These are phyloP conservation scores for Dactylis glomerata DNA, from an alignment of 176 grass and related monocot species.

Conservation along the genomic window DNA sequence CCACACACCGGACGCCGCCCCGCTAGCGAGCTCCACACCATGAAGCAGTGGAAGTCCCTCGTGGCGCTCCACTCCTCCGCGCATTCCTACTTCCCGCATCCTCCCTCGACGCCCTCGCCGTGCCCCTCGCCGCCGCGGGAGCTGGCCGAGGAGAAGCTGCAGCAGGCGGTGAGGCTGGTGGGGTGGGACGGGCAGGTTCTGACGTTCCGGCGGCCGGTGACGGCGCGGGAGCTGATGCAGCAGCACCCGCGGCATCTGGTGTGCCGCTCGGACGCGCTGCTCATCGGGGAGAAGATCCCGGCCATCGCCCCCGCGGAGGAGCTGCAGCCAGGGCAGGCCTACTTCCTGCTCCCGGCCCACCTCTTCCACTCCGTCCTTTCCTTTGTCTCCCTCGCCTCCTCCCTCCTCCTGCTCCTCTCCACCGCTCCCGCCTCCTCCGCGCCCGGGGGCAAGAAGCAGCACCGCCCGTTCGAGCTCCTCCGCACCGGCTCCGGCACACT, in stretches of 20 bases:
- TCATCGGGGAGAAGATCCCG: constrained; percentile 78
- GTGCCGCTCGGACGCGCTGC: constrained; percentile 83
- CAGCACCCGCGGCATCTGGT: constrained; percentile 78
- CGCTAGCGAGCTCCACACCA: too few relatives aligned
- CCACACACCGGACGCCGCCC: background rate
- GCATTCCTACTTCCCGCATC: constrained; percentile 53
- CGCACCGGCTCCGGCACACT: constrained; percentile 63
- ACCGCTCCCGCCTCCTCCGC: background rate
- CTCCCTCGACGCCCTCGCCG: background rate
- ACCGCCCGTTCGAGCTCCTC: constrained; percentile 66
- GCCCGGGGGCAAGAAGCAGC: background rate
- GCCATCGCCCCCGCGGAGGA: constrained; percentile 42
- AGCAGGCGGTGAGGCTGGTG: constrained; percentile 41
- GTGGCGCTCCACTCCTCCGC: constrained; percentile 43
- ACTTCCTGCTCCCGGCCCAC: constrained; percentile 81
- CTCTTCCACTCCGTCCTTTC: constrained; percentile 92
- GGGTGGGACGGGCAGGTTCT: constrained; percentile 55
- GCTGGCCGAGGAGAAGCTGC: background rate
- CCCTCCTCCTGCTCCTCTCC: constrained; percentile 35
- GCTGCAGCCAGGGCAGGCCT: constrained; percentile 66
- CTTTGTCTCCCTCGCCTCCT: constrained; percentile 81
- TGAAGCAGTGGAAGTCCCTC: constrained; percentile 69
- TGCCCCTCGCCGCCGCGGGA: constrained; percentile 23
- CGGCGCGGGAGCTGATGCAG: constrained; percentile 76
- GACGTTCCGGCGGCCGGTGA: constrained; percentile 53